These are phyloP conservation scores for Pyronema omphalodes DNA, from an alignment of 495 filamentous ascomycete species.

Conservation along the genomic window DNA sequence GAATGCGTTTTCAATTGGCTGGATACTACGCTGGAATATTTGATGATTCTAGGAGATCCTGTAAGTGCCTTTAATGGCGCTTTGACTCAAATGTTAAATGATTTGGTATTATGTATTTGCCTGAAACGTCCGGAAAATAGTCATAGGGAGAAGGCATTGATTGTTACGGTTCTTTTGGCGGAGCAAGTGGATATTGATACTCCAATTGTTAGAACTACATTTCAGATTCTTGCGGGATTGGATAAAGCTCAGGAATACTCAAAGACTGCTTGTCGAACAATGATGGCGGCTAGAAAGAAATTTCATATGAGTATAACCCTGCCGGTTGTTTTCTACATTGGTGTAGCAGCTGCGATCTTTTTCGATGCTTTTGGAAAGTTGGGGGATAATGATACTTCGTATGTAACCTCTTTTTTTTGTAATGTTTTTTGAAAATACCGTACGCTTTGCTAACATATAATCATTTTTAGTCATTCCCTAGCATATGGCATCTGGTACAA, in stretches of 20 bases:
- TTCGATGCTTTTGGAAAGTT: slow-evolving; percentile 22
- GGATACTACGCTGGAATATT: slow-evolving; percentile 11
- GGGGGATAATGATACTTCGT: slow-evolving; percentile 21
- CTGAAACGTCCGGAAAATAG: slow-evolving; percentile 9
- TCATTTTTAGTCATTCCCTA: slow-evolving; percentile 18
- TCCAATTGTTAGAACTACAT: slow-evolving; percentile 7
- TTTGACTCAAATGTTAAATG: slow-evolving; percentile 16
- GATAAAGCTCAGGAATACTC: slow-evolving; percentile 15
- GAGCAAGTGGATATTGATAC: slow-evolving; percentile 14
- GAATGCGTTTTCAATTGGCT: slow-evolving; percentile 17
- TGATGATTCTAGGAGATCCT: slow-evolving; percentile 19
- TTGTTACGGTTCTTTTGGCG: slow-evolving; percentile 16
- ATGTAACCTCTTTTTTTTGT: slow-evolving; percentile 7
- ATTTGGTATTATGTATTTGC: slow-evolving; percentile 12
- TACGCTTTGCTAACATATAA: background rate
- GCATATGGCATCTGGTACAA: slow-evolving; percentile 24
- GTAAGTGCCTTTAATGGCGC: slow-evolving; percentile 20
- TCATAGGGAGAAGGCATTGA: slow-evolving; percentile 11
- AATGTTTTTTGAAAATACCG: too few species aligned
- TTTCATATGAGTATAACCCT: slow-evolving; percentile 22
- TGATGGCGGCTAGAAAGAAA: slow-evolving; percentile 21
- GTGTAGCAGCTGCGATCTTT: slow-evolving; percentile 20
- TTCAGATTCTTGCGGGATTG: slow-evolving; percentile 16
- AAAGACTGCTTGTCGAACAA: slow-evolving; percentile 16
- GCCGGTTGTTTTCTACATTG: slow-evolving; percentile 21